A percentile compares a stretch with the other conserved stretches of the same genome.
These are phyloP conservation scores for Marasmius oreades DNA, from an alignment of 1,284 basidiomycete species.

Conservation along the genomic window DNA sequence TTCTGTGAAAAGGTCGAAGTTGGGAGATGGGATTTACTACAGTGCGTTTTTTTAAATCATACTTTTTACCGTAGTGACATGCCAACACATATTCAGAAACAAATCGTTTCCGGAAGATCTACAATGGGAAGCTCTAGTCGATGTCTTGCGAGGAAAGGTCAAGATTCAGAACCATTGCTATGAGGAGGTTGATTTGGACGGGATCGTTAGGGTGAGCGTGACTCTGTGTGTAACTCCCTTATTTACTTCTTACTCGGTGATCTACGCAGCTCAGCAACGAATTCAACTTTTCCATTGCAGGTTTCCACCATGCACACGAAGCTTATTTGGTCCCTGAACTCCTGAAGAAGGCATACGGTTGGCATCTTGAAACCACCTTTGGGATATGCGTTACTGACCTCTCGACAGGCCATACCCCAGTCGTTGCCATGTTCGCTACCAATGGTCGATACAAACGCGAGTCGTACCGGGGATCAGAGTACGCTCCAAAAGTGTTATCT, in stretches of 20 bases:
- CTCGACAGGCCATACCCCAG: slow-evolving; percentile 52
- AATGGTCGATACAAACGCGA: slow-evolving; percentile 73
- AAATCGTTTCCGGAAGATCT: slow-evolving; percentile 72
- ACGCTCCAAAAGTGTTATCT: slow-evolving; percentile 70
- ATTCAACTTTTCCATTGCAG: slow-evolving; percentile 79
- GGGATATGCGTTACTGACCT: too few species aligned
- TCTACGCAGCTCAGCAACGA: slow-evolving; percentile 59
- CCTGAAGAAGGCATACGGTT: slow-evolving; percentile 72
- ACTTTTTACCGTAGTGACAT: not conserved
- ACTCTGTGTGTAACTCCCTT: slow-evolving; percentile 8
- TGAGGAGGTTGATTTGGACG: slow-evolving; percentile 78
- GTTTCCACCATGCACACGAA: slow-evolving; percentile 87
- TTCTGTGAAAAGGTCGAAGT: slow-evolving; percentile 48
- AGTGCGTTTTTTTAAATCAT: not conserved
- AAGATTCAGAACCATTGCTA: slow-evolving; percentile 74
- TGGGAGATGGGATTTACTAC: slow-evolving; percentile 19
- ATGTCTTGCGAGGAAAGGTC: slow-evolving; percentile 75
- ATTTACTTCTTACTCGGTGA: not conserved
- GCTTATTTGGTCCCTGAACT: slow-evolving; percentile 81
- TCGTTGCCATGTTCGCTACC: slow-evolving; percentile 77
- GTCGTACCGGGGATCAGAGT: slow-evolving; percentile 75
- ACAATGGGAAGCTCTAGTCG: slow-evolving; percentile 80
- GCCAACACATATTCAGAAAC: slow-evolving; percentile 52
- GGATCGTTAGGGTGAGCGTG: slow-evolving; percentile 61
- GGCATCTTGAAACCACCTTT: too few species aligned